A percentile compares a stretch with the other conserved stretches of the same genome.
These are phyloP conservation scores for Ganoderma lingzhi DNA, from an alignment of 1,284 basidiomycete species.

Conservation along the genomic window DNA sequence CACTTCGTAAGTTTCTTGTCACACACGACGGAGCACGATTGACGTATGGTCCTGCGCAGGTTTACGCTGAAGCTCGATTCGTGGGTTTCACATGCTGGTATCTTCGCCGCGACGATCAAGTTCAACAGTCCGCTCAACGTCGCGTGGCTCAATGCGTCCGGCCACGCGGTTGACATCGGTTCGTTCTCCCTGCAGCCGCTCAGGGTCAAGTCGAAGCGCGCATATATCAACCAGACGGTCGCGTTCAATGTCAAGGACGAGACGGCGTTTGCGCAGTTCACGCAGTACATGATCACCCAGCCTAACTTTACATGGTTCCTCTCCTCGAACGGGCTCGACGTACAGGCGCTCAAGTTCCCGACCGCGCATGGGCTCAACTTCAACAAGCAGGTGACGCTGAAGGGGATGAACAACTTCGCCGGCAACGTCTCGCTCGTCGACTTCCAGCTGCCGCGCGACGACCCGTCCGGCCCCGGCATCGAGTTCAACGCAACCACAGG, in stretches of 20 bases:
- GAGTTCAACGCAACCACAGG: conserved; percentile 67
- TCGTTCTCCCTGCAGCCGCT: conserved; percentile 55
- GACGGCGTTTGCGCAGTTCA: conserved; percentile 64
- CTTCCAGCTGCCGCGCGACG: conserved; percentile 78
- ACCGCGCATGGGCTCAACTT: conserved; percentile 68
- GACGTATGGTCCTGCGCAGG: neutral
- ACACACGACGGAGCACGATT: no score
- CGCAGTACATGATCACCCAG: conserved; percentile 69
- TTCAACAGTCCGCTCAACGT: conserved; percentile 63
- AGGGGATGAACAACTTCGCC: conserved; percentile 72
- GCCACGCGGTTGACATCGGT: conserved; percentile 55
- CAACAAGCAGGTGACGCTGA: conserved; percentile 63
- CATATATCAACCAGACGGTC: conserved; percentile 64
- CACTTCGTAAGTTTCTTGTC: conserved; percentile 52
- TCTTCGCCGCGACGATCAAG: conserved; percentile 63
- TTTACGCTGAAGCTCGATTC: conserved; percentile 61
- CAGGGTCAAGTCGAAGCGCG: conserved; percentile 57
- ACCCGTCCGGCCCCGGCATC: conserved; percentile 75
- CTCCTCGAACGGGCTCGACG: conserved; percentile 62
- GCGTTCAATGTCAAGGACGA: conserved; percentile 63
- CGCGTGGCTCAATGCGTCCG: conserved; percentile 55
- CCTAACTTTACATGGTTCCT: conserved; percentile 79
- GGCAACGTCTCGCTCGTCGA: conserved; percentile 66
- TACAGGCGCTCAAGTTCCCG: conserved; percentile 76
- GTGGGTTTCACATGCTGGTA: conserved; percentile 65